These are phyloP conservation scores for Prunus padus DNA, from an alignment of 306 rosid species.

Conservation along the genomic window DNA sequence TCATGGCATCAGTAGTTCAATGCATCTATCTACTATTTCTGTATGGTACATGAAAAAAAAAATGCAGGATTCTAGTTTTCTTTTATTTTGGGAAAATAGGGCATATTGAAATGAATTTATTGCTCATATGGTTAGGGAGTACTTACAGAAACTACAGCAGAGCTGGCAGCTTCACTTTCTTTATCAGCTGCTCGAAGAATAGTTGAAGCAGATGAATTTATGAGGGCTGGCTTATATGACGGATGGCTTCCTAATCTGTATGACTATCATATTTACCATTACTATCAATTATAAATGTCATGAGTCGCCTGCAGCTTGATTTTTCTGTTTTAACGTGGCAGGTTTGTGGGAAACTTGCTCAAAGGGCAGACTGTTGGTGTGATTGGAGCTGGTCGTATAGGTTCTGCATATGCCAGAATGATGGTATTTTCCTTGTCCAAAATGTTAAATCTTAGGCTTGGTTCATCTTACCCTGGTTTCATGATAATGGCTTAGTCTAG, in stretches of 20 bases:
- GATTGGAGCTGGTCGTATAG: slow-evolving; percentile 98
- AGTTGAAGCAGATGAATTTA: slow-evolving; percentile 97
- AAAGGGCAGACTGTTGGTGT: slow-evolving; percentile 99
- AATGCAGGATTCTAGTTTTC: background rate
- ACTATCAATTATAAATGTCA: background rate
- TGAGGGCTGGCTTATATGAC: slow-evolving; percentile 95
- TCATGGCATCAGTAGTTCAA: background rate
- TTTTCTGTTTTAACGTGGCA: slow-evolving; percentile 20
- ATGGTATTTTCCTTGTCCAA: slow-evolving; percentile 54
- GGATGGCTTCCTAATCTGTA: slow-evolving; percentile 99
- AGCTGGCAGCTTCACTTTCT: slow-evolving; percentile 62
- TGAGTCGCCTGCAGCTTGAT: no score
- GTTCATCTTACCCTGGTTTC: no score
- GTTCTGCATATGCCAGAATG: slow-evolving; percentile 99
- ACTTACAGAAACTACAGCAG: background rate
- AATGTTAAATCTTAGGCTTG: background rate
- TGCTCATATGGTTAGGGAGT: background rate
- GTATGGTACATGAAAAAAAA: background rate
- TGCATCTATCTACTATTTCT: background rate
- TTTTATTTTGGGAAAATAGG: no score
- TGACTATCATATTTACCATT: slow-evolving; percentile 16
- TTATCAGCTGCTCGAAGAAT: slow-evolving; percentile 93
- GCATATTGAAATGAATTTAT: slow-evolving; percentile 14
- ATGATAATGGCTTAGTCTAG: no score
- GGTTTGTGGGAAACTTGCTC: slow-evolving; percentile 95